Conservation (phyloP, 2,329 filamentous ascomycete species). For the Aspergillus bombycis region DNA sequence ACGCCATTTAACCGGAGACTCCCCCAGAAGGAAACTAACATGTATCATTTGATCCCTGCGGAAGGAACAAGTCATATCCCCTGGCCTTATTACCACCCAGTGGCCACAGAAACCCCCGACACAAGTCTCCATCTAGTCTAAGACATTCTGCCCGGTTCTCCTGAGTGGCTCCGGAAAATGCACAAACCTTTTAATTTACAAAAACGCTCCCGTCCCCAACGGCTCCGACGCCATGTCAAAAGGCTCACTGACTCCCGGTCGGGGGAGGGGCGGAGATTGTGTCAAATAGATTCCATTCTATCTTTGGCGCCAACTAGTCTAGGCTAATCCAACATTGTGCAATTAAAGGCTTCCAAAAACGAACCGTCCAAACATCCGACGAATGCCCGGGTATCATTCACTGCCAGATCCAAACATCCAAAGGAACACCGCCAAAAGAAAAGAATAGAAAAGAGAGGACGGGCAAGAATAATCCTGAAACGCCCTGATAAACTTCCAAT, state of each 20-base stretch:
- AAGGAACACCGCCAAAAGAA: not conserved
- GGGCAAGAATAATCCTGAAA: not conserved
- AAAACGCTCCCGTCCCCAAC: not conserved
- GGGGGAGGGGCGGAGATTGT: constrained; percentile 1
- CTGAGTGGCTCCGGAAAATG: not conserved
- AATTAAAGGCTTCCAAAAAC: not conserved
- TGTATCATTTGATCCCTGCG: not conserved
- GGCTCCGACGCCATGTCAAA: not conserved
- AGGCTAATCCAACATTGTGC: not conserved
- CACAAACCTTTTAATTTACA: not conserved
- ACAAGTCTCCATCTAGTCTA: not conserved
- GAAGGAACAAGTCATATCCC: not conserved
- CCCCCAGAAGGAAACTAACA: not conserved
- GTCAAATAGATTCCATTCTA: constrained; percentile 1
- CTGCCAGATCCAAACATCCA: not conserved
- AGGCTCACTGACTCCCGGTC: not conserved
- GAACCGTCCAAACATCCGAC: constrained; percentile 2
- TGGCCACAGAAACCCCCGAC: not conserved
- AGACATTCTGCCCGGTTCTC: not conserved
- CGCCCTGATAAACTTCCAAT: not conserved
- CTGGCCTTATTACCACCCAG: not conserved
- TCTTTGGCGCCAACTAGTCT: not conserved
- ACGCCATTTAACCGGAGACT: not conserved
- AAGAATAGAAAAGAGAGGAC: not conserved
- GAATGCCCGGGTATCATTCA: constrained; percentile 13